Percentiles rank a stretch among this genome's conserved stretches.
Conservation (phyloP, 140 eudicot genomes). For the Anethum foeniculum region DNA sequence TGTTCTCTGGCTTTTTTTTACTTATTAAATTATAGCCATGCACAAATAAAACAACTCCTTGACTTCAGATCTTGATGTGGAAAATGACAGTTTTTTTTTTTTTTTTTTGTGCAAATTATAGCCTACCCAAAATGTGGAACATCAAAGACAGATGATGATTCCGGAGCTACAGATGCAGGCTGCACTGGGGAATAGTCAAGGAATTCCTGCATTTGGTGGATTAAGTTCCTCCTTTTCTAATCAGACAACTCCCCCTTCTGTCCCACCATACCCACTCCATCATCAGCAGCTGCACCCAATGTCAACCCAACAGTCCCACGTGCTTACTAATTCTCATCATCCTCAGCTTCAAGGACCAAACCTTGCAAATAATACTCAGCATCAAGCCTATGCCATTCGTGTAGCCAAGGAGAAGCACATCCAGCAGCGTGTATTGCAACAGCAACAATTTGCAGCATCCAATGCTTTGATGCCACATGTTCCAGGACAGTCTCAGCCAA, state of each 20-base stretch:
- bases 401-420: slow-evolving; percentile 71
- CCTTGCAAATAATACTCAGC: slow-evolving; percentile 40
- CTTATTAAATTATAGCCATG: not conserved
- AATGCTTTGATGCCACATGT: slow-evolving; percentile 49
- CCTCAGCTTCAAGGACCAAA: slow-evolving; percentile 64
- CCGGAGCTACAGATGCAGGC: slow-evolving; percentile 59
- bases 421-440: slow-evolving; percentile 59
- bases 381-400: slow-evolving; percentile 65
- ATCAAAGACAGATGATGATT: slow-evolving; percentile 33
- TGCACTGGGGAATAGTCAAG: slow-evolving; percentile 53
- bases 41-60: not conserved
- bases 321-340: slow-evolving; percentile 47
- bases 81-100: not conserved
- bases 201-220: slow-evolving; percentile 45
- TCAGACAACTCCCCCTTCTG: slow-evolving; percentile 48
- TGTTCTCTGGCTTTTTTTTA: not conserved
- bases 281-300: slow-evolving; percentile 56
- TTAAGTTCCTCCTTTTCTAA: slow-evolving; percentile 38
- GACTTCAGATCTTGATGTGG: not conserved
- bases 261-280: slow-evolving; percentile 41
- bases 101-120: not conserved
- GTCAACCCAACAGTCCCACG: slow-evolving; percentile 66
- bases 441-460: slow-evolving; percentile 55
- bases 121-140: slow-evolving; percentile 36
- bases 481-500: slow-evolving; percentile 56